Percentiles rank a stretch among this genome's conserved stretches.
Conservation (phyloP, 352 stramenopile species). For the Halophytophthora batemanensis region DNA sequence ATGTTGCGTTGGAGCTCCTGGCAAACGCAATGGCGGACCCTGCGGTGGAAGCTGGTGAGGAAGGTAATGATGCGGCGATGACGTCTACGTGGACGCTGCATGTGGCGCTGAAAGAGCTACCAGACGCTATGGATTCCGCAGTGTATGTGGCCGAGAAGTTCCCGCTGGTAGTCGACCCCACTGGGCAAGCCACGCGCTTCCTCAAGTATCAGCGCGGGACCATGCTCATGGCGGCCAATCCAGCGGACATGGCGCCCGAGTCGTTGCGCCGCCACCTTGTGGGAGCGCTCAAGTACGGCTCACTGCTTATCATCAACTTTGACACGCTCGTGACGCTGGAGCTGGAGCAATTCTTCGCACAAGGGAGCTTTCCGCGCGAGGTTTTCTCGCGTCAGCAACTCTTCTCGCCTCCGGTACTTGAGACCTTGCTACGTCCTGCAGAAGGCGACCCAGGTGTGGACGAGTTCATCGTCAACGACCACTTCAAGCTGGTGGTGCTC, state of each 20-base stretch:
- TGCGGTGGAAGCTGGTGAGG: background rate
- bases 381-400: conserved; percentile 69
- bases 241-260: conserved; percentile 56
- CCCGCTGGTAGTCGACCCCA: conserved; percentile 81
- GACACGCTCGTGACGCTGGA: conserved; percentile 59
- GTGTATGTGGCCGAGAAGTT: conserved; percentile 88
- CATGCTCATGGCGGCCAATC: conserved; percentile 79
- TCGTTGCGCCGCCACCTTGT: conserved; percentile 76
- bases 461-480: conserved; percentile 77
- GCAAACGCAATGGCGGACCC: background rate
- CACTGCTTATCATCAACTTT: conserved; percentile 77
- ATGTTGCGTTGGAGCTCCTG: background rate
- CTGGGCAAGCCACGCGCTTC: conserved; percentile 77
- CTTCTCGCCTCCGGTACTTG: conserved; percentile 59
- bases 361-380: conserved; percentile 62
- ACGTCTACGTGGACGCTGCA: conserved; percentile 11
- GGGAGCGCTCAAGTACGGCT: conserved; percentile 63
- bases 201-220: conserved; percentile 89
- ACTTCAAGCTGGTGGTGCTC: conserved; percentile 86
- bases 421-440: conserved; percentile 35
- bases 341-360: conserved; percentile 76
- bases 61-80: background rate
- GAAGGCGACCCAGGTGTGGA: conserved; percentile 48
- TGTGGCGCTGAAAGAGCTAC: conserved; percentile 78
- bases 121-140: conserved; percentile 79